Evolutionary conservation across 345 rosid species (phyloP), one percentile per base, ranked within the genome.

Genomic region (Sonneratia caseolaris): DNA sequence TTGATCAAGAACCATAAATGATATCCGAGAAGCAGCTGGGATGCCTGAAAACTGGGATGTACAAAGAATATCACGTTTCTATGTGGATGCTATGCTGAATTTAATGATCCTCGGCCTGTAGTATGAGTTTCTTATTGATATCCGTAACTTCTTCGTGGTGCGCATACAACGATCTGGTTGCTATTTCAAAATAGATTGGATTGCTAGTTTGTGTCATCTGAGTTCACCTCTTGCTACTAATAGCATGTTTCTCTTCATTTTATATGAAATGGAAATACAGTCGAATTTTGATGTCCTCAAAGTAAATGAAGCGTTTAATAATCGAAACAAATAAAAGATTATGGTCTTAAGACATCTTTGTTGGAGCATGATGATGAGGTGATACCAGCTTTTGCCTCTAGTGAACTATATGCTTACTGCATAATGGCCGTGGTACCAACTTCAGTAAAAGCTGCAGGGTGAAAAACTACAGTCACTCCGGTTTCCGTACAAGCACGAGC

Each of bases 401-500:
- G 2, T 59, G 35, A 53, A 59, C 27, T 5, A 3, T 8, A 9
- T 24, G 9, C 3, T 0, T 21, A 2, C 19, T 0, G 13, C 2
- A 6, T 8, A 3, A 48, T 10, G 53, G 53, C 53, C 18, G 13
- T 2, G 18, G 1, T 48, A 48, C 15, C 53, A 48, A 40, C 5
- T 40, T 14, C 16, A 47, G 15, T 11, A 7, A 1, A 47, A 4
- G 51, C 11, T 47, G 51, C 51, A 47, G 11, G 5, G 3, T 47
- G 51, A 21, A 1, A 27, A 55, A 4, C 5, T 22, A 3, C 2
- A 55, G 43, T 72, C 66, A 79, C 21, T 22, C 62, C 38, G 80
- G 82, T 53, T 77, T 83, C 32, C 97, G 91, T 0, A 82, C 89
- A 19, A 85, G 87, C 93, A 89, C 81, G 66, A 82, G 86, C 37